Conservation (phyloP, 257 asterid species). For the Solanum clarkiae region DNA sequence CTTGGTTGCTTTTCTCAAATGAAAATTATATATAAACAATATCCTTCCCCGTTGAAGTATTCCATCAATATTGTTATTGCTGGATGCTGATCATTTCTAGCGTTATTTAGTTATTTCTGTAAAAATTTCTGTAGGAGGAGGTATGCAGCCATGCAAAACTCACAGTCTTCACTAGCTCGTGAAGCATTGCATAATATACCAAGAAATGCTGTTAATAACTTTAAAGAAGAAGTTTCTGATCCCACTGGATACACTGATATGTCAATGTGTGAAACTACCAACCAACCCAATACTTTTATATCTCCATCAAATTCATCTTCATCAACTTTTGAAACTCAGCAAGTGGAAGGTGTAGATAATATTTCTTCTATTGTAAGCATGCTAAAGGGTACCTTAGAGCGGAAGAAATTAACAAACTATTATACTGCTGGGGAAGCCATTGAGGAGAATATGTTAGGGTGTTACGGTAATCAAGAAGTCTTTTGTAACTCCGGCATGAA, state of each 20-base stretch:
- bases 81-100: neutral
- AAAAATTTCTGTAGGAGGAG: conserved; percentile 42
- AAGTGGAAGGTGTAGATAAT: conserved; percentile 30
- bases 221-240: conserved; percentile 8
- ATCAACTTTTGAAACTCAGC: conserved; percentile 44
- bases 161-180: conserved; percentile 39
- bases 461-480: conserved; percentile 24
- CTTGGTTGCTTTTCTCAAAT: neutral
- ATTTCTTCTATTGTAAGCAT: conserved; percentile 80
- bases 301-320: conserved; percentile 40
- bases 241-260: conserved; percentile 8
- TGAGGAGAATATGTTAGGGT: conserved; percentile 30
- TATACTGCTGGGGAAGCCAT: conserved; percentile 16
- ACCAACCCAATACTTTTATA: conserved; percentile 7
- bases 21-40: neutral
- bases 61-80: neutral
- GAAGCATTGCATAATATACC: conserved; percentile 38
- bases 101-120: neutral
- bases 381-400: conserved; percentile 72
- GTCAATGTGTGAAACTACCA: conserved; percentile 7
- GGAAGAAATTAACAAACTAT: conserved; percentile 14
- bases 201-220: conserved; percentile 22
- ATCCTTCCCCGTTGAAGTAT: neutral
- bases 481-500: conserved; percentile 12
- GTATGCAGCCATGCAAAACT: conserved; percentile 62